These are phyloP conservation scores for Fusarium xyrophilum DNA, from an alignment of 2,329 filamentous ascomycete genomes.

Conservation along the genomic window DNA sequence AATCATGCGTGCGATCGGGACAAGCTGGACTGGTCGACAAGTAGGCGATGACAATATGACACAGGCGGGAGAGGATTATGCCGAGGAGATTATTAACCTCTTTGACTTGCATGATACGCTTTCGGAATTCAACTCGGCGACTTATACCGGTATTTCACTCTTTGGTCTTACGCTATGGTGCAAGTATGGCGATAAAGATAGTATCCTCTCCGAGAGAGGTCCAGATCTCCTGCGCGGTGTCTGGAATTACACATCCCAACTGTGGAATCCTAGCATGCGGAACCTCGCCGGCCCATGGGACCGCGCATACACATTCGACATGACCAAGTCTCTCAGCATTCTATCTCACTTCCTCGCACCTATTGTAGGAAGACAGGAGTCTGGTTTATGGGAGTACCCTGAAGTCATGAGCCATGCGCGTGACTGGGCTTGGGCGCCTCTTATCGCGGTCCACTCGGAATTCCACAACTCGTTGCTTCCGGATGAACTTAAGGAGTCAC, in stretches of 20 bases:
- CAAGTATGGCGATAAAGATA: constrained; percentile 49
- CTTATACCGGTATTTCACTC: constrained; percentile 66
- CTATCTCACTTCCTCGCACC: constrained; percentile 34
- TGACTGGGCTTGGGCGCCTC: constrained; percentile 63
- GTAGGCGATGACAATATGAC: constrained; percentile 65
- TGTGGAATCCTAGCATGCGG: constrained; percentile 63
- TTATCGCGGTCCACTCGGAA: constrained; percentile 60
- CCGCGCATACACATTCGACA: constrained; percentile 65
- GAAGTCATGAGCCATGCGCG: constrained; percentile 62
- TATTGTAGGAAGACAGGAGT: constrained; percentile 6
- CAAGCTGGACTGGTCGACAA: constrained; percentile 62
- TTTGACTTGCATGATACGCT: constrained; percentile 62
- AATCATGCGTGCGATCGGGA: constrained; percentile 66
- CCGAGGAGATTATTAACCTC: constrained; percentile 59
- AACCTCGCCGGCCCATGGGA: constrained; percentile 70
- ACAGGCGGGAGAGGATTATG: constrained; percentile 60
- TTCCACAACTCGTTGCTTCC: constrained; percentile 57
- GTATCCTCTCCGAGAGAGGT: constrained; percentile 57
- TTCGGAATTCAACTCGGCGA: constrained; percentile 66
- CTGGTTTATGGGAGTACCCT: constrained; percentile 35
- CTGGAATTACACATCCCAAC: constrained; percentile 57
- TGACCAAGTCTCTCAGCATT: constrained; percentile 57
- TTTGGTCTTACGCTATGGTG: constrained; percentile 62
- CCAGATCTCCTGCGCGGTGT: constrained; percentile 57
- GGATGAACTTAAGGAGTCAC: constrained; percentile 43